Evolutionary conservation across 306 rosid genomes (phyloP).

Genomic region (Quercus mongolica): DNA sequence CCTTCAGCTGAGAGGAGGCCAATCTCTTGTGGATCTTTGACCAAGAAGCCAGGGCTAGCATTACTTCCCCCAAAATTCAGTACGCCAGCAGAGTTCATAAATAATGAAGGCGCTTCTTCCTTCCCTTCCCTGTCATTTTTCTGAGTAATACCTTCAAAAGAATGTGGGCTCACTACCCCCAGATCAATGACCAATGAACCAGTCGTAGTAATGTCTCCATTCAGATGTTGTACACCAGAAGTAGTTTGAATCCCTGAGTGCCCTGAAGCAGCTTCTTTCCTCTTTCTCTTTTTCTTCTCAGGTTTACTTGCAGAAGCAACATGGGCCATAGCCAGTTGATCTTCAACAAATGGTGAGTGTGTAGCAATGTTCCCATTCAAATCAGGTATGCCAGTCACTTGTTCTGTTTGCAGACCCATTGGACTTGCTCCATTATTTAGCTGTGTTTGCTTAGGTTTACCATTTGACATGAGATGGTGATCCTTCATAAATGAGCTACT

Average conservation of each 20-base stretch:
- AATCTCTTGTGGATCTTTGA: constrained; percentile 11
- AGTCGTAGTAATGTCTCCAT: constrained; percentile 13
- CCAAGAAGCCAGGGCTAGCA: background rate
- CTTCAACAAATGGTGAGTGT: constrained; percentile 19
- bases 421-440: constrained; percentile 18
- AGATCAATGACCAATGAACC: constrained; percentile 49
- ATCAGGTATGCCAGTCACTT: constrained; percentile 42
- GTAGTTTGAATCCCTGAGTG: constrained; percentile 14
- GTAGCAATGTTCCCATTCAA: constrained; percentile 36
- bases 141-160: constrained; percentile 5
- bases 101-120: constrained; percentile 15
- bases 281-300: constrained; percentile 40
- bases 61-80: constrained; percentile 12
- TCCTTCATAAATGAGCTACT: constrained; percentile 22
- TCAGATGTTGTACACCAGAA: background rate
- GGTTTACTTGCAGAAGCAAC: constrained; percentile 35
- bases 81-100: constrained; percentile 21
- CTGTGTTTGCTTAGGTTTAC: constrained; percentile 29
- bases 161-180: constrained; percentile 14
- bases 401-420: constrained; percentile 19
- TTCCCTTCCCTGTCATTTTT: constrained; percentile 12
- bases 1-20: background rate
- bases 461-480: constrained; percentile 13
- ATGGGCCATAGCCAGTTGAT: constrained; percentile 15
- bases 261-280: constrained; percentile 5